A percentile compares a stretch with the other conserved stretches of the same genome.
phyloP scores from a whole-genome alignment of 2,329 filamentous ascomycete genomes.

The Colletotrichum sansevieriae region DNA sequence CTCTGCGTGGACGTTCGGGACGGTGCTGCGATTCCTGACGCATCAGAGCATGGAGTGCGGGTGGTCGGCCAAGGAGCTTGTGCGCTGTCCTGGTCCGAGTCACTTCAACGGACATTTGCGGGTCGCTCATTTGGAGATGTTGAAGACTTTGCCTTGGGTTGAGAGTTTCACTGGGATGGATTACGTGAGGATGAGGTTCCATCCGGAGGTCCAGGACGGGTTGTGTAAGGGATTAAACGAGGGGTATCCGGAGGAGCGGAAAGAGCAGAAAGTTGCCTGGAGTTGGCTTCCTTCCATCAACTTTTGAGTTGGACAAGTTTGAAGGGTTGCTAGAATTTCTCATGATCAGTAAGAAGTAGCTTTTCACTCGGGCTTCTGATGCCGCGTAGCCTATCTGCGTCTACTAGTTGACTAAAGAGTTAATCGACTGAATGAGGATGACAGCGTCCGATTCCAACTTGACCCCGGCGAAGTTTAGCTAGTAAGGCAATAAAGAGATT shows the following conservation, averaged over 20 bases:
- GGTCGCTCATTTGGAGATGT: conserved; percentile 17
- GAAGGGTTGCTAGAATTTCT: too few relatives aligned
- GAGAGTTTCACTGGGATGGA: neutral
- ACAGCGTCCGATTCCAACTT: too few relatives aligned
- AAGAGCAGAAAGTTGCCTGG: neutral
- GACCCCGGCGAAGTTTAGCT: too few relatives aligned
- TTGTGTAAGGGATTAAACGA: neutral
- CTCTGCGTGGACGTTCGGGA: conserved; percentile 9
- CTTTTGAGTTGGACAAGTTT: too few relatives aligned
- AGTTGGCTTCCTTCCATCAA: too few relatives aligned
- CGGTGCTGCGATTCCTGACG: conserved; percentile 11
- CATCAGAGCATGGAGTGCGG: conserved; percentile 2
- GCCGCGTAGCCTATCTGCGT: too few relatives aligned
- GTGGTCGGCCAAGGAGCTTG: neutral
- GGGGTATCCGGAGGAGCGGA: neutral
- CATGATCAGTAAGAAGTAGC: too few relatives aligned
- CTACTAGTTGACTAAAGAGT: too few relatives aligned
- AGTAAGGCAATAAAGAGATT: too few relatives aligned
- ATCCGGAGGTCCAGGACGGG: neutral
- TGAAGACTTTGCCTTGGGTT: conserved; percentile 19
- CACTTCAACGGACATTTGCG: neutral
- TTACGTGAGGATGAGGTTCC: conserved; percentile 3
- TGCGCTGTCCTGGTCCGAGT: neutral
- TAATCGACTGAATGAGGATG: too few relatives aligned
- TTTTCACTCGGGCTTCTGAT: too few relatives aligned